Conservation (phyloP, 208 protist species). For the Endotrypanum monterogeii region DNA sequence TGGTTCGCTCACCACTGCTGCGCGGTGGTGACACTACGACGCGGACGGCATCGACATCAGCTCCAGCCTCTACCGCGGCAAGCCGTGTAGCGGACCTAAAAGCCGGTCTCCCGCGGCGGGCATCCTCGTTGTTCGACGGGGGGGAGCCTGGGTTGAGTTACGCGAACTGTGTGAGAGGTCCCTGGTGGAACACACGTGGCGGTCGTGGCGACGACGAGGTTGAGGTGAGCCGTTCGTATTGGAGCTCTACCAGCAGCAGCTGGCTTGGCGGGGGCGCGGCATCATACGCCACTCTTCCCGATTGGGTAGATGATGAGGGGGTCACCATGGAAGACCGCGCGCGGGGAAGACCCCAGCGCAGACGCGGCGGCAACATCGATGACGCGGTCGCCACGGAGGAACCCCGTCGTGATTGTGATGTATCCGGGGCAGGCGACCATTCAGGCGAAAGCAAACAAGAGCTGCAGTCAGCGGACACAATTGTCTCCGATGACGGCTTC, state of each 20-base stretch:
- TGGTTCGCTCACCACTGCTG: conserved; percentile 9
- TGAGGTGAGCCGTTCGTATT: conserved; percentile 76
- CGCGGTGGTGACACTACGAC: conserved; percentile 10
- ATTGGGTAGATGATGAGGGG: conserved; percentile 30
- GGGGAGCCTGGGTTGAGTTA: conserved; percentile 22
- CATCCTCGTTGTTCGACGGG: not conserved
- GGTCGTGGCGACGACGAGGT: conserved; percentile 75
- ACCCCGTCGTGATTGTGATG: not conserved
- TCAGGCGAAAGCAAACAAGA: conserved; percentile 3
- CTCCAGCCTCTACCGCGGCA: not conserved
- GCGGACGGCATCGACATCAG: conserved; percentile 1
- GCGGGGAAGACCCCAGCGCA: not conserved
- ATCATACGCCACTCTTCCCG: conserved; percentile 14
- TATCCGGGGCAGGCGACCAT: not conserved
- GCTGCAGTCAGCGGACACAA: conserved; percentile 11
- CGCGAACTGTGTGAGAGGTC: conserved; percentile 33
- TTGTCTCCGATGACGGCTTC: conserved; percentile 40
- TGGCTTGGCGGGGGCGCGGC: conserved; percentile 60
- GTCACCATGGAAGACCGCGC: conserved; percentile 4
- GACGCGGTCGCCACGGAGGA: not conserved
- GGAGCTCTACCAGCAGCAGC: conserved; percentile 49
- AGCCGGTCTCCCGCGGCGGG: not conserved
- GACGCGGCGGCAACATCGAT: not conserved
- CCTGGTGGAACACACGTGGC: conserved; percentile 56
- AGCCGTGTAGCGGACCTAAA: not conserved